Evolutionary conservation across 371 early-diverging fungal species (phyloP), one percentile per base, ranked within the genome.

Genomic region (Gilbertella persicaria): DNA sequence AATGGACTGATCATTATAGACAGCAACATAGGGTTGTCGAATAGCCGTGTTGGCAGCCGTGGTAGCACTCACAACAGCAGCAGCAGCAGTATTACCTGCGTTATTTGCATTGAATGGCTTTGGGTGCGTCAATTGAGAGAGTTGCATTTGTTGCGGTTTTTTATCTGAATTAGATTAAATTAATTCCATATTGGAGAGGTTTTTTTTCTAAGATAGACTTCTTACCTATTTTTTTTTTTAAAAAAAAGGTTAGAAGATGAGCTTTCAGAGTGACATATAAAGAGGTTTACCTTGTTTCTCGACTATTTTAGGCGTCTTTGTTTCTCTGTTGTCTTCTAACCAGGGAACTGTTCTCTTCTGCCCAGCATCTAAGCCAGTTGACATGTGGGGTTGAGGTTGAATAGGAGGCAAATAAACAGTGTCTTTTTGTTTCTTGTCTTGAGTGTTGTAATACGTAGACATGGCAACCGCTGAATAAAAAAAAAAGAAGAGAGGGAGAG

Each of bases 141-240:
- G 50, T 45, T 60, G 55, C 61, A 60, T 60, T 55, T 60, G 61
- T 21, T 60, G 61, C 39, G 61, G 61, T 43, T 60, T 53, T 42
- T 40, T 19, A 37, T 24, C 16, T 50, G 50, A 16, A 26, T 26
- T 39, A 13, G 10, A 7, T 38, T n/a, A n/a, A n/a, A n/a, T n/a
- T n/a, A n/a, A n/a, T n/a, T n/a, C 17, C 16, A 38, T n/a, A n/a
- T n/a, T n/a, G 16, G 2, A 38, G 17, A 2, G 38, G 38, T 16
- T 17, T 38, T 38, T 38, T 38, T 16, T 38, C 38, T 38, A 16
- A 8, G 16, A 38, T n/a, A n/a, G 33, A 2, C 10, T 33, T 37
- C 26, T 41, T 48, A 47, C 33, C n/a, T 46, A 46, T 38, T 23
- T 41, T 23, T 41, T 12, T 41, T 5, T 41, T 21, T 41, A 6